Evolutionary conservation across 192 early-diverging fungal species (phyloP).

Genomic region (Fimicolochytrium jonesii): DNA sequence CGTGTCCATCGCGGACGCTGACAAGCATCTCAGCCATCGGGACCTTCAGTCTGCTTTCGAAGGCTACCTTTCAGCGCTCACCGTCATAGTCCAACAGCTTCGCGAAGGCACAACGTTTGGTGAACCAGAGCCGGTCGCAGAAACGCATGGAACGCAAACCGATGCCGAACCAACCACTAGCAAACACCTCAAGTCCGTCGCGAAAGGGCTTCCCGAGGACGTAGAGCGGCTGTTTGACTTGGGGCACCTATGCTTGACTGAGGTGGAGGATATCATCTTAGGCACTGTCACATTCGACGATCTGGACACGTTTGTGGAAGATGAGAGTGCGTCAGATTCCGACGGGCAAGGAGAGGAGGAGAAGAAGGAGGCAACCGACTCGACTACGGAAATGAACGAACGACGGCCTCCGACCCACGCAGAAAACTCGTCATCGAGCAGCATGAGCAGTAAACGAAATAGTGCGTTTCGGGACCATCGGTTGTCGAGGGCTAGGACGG

Average conservation of each 20-base stretch:
- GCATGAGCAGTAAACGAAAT: no score
- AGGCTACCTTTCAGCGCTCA: conserved; percentile 12
- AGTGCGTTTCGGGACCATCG: no score
- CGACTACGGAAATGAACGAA: no score
- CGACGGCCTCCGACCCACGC: not conserved
- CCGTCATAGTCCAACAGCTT: conserved; percentile 7
- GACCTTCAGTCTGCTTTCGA: conserved; percentile 17
- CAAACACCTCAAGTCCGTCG: conserved; percentile 16
- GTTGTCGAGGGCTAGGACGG: no score
- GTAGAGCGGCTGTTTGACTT: conserved; percentile 21
- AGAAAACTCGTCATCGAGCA: not conserved
- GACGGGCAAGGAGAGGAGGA: not conserved
- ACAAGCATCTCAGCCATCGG: conserved; percentile 13
- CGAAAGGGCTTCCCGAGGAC: conserved; percentile 7
- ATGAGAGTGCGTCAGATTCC: not conserved
- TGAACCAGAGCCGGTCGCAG: not conserved
- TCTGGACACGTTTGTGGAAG: conserved; percentile 8
- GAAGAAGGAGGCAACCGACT: not conserved
- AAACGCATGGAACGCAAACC: not conserved
- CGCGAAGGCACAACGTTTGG: not conserved
- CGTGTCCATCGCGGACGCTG: conserved; percentile 16
- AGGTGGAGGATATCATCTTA: conserved; percentile 25
- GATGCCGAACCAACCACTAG: no score
- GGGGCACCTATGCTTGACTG: conserved; percentile 22
- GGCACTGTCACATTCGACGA: conserved; percentile 18